These are phyloP conservation scores for Syzygium jambos DNA, from an alignment of 345 rosid genomes.

Conservation along the genomic window DNA sequence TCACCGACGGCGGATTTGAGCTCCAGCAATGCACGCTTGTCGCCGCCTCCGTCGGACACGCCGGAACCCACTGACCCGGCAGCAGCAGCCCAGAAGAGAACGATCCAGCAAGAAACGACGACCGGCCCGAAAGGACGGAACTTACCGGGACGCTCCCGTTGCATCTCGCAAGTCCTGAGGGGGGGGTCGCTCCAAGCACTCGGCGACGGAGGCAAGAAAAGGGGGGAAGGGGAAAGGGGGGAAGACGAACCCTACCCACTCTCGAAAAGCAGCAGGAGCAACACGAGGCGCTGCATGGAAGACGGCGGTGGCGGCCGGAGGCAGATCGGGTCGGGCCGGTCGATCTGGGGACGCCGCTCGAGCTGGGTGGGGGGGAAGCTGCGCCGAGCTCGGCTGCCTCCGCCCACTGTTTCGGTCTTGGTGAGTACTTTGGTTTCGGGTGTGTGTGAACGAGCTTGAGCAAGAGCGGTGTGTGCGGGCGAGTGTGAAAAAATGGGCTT, in stretches of 20 bases:
- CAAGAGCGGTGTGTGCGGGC: too few species aligned
- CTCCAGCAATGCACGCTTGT: constrained; percentile 23
- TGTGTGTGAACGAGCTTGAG: neutral
- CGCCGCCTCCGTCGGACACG: constrained; percentile 4
- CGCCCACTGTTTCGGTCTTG: neutral
- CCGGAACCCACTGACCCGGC: neutral
- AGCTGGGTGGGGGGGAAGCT: neutral
- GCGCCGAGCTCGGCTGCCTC: neutral
- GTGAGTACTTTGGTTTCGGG: neutral
- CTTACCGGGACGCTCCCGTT: neutral
- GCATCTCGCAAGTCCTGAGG: neutral
- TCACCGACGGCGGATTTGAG: constrained; percentile 29
- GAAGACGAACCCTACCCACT: neutral
- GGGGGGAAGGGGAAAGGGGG: neutral
- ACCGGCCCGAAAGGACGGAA: neutral
- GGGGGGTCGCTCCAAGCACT: neutral
- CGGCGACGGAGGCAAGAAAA: neutral
- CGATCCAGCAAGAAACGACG: neutral
- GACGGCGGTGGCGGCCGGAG: neutral
- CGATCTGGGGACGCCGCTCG: neutral
- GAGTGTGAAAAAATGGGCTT: neutral
- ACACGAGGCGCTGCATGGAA: neutral
- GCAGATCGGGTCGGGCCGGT: neutral
- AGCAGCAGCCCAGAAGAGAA: neutral
- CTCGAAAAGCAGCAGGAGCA: neutral